Conservation (phyloP, 2,329 filamentous ascomycete species). For the Colletotrichum simmondsii region DNA sequence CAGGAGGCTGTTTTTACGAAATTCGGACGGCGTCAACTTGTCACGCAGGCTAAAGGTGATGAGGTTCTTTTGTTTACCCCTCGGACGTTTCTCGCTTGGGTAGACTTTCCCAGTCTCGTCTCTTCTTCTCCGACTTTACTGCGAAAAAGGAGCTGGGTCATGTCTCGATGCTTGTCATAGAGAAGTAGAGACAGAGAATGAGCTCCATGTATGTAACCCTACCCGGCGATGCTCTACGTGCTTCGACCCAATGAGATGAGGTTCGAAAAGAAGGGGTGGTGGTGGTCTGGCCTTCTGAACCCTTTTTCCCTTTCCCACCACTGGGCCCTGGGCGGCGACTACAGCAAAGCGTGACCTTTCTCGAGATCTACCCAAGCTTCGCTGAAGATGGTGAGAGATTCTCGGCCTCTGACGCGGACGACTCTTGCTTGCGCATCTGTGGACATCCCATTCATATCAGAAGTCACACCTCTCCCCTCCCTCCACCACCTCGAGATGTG, state of each 20-base stretch:
- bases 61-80: not conserved
- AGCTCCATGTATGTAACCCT: constrained; percentile 28
- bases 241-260: constrained; percentile 14
- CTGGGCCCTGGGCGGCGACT: not conserved
- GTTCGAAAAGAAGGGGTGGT: not conserved
- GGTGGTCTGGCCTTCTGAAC: constrained; percentile 6
- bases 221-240: constrained; percentile 9
- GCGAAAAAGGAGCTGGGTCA: not conserved
- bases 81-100: not conserved
- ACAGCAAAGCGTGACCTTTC: not conserved
- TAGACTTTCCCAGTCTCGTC: not conserved
- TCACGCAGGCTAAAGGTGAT: not conserved
- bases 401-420: constrained; percentile 24
- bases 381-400: constrained; percentile 22
- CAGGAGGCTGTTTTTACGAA: not conserved
- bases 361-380: constrained; percentile 22
- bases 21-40: not conserved
- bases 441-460: not conserved
- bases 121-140: not conserved
- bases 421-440: not conserved
- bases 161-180: not conserved
- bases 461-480: too few species aligned
- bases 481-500: not conserved
- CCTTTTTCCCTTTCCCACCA: not conserved
- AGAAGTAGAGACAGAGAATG: not conserved